A percentile compares a stretch with the other conserved stretches of the same genome.
Conservation (phyloP, 495 filamentous ascomycete genomes). For the Hypoxylon crocopeplum region DNA sequence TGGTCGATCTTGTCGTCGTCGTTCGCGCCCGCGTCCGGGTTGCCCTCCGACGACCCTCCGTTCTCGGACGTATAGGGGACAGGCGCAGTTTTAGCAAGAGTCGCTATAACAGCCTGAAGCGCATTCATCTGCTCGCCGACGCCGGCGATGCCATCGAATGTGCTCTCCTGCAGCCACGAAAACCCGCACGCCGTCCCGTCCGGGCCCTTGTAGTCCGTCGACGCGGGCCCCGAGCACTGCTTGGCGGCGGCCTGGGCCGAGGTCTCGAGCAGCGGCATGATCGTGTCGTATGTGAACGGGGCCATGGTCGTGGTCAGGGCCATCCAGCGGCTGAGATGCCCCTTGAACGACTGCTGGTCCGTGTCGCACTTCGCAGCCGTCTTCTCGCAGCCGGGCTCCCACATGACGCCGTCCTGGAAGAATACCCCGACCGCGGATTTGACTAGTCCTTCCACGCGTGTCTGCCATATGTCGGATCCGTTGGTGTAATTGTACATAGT, state of each 20-base stretch:
- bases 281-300: constrained; percentile 56
- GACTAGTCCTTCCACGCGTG: constrained; percentile 60
- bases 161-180: constrained; percentile 22
- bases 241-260: constrained; percentile 67
- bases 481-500: constrained; percentile 70
- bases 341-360: constrained; percentile 84
- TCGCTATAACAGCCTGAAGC: constrained; percentile 61
- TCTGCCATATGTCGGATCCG: constrained; percentile 62
- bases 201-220: constrained; percentile 56
- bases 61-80: constrained; percentile 61
- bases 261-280: constrained; percentile 61
- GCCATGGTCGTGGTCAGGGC: constrained; percentile 63
- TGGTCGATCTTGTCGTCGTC: constrained; percentile 21
- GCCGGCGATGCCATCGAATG: constrained; percentile 55
- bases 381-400: constrained; percentile 68
- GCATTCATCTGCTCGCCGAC: constrained; percentile 68
- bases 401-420: constrained; percentile 57
- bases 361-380: constrained; percentile 62
- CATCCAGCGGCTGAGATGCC: constrained; percentile 73
- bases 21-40: constrained; percentile 59
- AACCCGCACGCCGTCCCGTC: constrained; percentile 60
- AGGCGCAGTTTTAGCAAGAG: constrained; percentile 38
- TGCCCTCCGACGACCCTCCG: constrained; percentile 71
- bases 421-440: constrained; percentile 57
- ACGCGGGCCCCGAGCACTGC: constrained; percentile 63